These are phyloP conservation scores for Penicillium odoratum DNA, from an alignment of 495 filamentous ascomycete species.

Conservation along the genomic window DNA sequence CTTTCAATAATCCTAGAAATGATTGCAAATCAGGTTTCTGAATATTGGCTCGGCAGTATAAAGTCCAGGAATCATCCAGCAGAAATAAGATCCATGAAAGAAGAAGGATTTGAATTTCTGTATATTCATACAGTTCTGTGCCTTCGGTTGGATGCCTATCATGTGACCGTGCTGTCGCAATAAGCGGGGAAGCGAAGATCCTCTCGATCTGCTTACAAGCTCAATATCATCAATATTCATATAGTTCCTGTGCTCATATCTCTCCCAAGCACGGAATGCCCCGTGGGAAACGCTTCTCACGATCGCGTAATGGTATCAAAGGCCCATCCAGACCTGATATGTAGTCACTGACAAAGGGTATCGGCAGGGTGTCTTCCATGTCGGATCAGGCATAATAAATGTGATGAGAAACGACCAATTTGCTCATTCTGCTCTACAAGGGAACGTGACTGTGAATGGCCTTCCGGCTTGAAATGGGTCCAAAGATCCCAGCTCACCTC, in stretches of 20 bases:
- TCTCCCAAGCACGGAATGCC: constrained; percentile 14
- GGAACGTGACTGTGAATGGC: constrained; percentile 20
- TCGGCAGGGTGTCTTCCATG: constrained; percentile 26
- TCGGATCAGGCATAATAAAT: constrained; percentile 29
- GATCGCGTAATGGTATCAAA: constrained; percentile 25
- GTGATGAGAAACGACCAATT: constrained; percentile 23
- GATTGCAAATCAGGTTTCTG: too few relatives aligned
- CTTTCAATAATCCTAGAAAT: too few relatives aligned
- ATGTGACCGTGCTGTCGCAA: constrained; percentile 16
- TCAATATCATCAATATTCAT: neutral
- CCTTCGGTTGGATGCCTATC: constrained; percentile 1
- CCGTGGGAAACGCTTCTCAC: constrained; percentile 18
- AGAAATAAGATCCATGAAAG: too few relatives aligned
- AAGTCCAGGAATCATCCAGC: too few relatives aligned
- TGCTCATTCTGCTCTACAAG: constrained; percentile 25
- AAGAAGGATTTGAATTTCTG: too few relatives aligned
- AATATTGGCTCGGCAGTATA: too few relatives aligned
- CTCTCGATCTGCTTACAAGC: neutral
- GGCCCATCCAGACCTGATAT: neutral
- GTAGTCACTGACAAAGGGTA: constrained; percentile 5
- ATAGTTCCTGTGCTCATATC: neutral
- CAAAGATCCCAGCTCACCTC: constrained; percentile 13
- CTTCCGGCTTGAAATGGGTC: constrained; percentile 27
- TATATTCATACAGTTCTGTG: neutral
- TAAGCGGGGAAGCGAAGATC: constrained; percentile 14